These are phyloP conservation scores for Exophiala sp. DNA, from an alignment of 2,329 filamentous ascomycete species.

Conservation along the genomic window DNA sequence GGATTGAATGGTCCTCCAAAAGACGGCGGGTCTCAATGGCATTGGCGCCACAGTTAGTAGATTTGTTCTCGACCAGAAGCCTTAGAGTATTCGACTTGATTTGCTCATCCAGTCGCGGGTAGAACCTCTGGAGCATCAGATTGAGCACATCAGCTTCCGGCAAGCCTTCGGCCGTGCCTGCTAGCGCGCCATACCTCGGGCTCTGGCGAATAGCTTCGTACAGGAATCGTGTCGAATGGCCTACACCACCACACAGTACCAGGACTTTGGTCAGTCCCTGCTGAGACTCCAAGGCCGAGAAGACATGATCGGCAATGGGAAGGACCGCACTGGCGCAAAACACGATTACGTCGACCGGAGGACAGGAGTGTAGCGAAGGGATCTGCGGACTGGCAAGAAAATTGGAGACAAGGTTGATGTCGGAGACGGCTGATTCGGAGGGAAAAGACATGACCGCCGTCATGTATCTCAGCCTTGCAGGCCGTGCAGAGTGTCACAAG, in stretches of 20 bases:
- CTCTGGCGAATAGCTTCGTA: conserved; percentile 38
- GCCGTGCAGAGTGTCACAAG: no score
- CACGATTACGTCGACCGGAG: conserved; percentile 36
- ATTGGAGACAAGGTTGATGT: conserved; percentile 32
- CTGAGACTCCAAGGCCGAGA: conserved; percentile 31
- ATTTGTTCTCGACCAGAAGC: conserved; percentile 41
- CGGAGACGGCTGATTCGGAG: conserved; percentile 14
- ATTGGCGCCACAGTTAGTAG: conserved; percentile 45
- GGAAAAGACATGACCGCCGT: neutral
- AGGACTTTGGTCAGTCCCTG: conserved; percentile 34
- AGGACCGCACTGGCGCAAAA: conserved; percentile 40
- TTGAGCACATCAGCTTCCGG: conserved; percentile 40
- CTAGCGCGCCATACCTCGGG: conserved; percentile 30
- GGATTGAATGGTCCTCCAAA: conserved; percentile 32
- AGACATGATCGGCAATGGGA: conserved; percentile 34
- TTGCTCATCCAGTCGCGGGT: conserved; percentile 23
- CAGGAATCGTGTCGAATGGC: conserved; percentile 42
- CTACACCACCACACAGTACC: conserved; percentile 43
- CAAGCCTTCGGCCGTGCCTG: conserved; percentile 31
- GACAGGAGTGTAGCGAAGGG: conserved; percentile 17
- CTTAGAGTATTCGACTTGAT: conserved; percentile 29
- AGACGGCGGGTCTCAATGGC: conserved; percentile 36
- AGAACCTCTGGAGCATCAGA: conserved; percentile 31
- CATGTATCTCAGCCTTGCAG: no score
- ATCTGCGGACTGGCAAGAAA: conserved; percentile 32